Percentiles rank a stretch among this genome's conserved stretches.
Conservation (phyloP, 495 filamentous ascomycete species). For the Hypoxylon fragiforme region DNA sequence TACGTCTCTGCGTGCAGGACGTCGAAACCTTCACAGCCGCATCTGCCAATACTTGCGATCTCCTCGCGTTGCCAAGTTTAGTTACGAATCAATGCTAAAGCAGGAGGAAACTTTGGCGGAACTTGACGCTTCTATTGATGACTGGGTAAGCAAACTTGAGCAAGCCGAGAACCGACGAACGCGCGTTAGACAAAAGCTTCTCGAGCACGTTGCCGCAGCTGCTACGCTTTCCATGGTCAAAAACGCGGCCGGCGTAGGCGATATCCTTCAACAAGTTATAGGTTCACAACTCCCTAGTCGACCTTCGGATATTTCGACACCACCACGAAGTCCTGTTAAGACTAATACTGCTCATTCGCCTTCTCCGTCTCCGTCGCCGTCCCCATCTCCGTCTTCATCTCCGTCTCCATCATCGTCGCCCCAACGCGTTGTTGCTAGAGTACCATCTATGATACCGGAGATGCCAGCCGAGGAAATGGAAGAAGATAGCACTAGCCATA, state of each 20-base stretch:
- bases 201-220: constrained; percentile 73
- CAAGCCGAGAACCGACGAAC: constrained; percentile 73
- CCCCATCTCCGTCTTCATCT: constrained; percentile 44
- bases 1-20: constrained; percentile 65
- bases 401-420: constrained; percentile 45
- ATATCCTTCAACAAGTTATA: constrained; percentile 47
- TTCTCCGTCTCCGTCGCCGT: constrained; percentile 45
- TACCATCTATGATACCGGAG: constrained; percentile 53
- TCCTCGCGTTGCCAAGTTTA: constrained; percentile 64
- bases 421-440: constrained; percentile 51
- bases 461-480: constrained; percentile 46
- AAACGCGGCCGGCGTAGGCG: constrained; percentile 41
- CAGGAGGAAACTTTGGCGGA: constrained; percentile 74
- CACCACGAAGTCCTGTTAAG: constrained; percentile 52
- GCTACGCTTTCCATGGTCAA: constrained; percentile 44
- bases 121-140: constrained; percentile 72
- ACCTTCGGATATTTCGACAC: constrained; percentile 50
- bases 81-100: constrained; percentile 67
- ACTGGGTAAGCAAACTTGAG: constrained; percentile 73
- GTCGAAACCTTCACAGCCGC: constrained; percentile 67
- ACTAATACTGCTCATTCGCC: constrained; percentile 28
- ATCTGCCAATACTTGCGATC: constrained; percentile 70
- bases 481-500: constrained; percentile 19
- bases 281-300: constrained; percentile 42
- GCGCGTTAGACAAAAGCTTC: constrained; percentile 71